Evolutionary conservation across 1,139 yeast species (phyloP).

Genomic region (Suhomyces atakaporum): DNA sequence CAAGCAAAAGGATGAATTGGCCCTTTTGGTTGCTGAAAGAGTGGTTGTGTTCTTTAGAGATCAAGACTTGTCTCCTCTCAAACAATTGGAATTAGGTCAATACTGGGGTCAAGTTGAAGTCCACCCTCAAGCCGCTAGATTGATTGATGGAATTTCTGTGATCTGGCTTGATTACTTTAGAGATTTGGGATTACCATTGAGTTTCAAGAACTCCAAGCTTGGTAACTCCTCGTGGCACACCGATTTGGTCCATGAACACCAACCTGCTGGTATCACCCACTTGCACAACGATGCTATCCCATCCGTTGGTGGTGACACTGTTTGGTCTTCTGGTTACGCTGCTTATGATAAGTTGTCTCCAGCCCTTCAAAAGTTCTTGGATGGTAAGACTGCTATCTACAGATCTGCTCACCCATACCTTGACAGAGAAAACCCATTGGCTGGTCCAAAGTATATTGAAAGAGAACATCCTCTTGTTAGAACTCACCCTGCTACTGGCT

Average conservation of each 20-base stretch:
- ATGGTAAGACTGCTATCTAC: constrained; percentile 51
- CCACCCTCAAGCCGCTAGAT: constrained; percentile 42
- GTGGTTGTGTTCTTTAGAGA: constrained; percentile 47
- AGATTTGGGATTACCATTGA: constrained; percentile 25
- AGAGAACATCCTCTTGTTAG: constrained; percentile 50
- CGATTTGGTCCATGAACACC: constrained; percentile 48
- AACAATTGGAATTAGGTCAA: constrained; percentile 46
- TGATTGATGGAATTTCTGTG: constrained; percentile 45
- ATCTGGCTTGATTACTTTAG: constrained; percentile 53
- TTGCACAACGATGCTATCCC: constrained; percentile 50
- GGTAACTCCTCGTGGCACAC: constrained; percentile 50
- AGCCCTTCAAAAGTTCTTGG: constrained; percentile 48
- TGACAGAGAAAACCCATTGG: constrained; percentile 43
- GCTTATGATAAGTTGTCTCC: constrained; percentile 54
- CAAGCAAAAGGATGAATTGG: constrained; percentile 39
- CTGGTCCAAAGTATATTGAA: constrained; percentile 43
- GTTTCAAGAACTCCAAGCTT: constrained; percentile 32
- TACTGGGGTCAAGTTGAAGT: constrained; percentile 48
- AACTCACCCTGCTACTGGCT: constrained; percentile 58
- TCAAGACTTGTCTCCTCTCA: constrained; percentile 45
- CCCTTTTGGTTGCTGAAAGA: constrained; percentile 44
- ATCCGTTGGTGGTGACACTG: constrained; percentile 50
- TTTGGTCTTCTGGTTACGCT: constrained; percentile 52
- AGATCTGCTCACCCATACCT: constrained; percentile 44
- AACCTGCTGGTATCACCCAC: constrained; percentile 52